These are phyloP conservation scores for Sporobolomyces phaffii DNA, from an alignment of 768 basidiomycete genomes.

Conservation along the genomic window DNA sequence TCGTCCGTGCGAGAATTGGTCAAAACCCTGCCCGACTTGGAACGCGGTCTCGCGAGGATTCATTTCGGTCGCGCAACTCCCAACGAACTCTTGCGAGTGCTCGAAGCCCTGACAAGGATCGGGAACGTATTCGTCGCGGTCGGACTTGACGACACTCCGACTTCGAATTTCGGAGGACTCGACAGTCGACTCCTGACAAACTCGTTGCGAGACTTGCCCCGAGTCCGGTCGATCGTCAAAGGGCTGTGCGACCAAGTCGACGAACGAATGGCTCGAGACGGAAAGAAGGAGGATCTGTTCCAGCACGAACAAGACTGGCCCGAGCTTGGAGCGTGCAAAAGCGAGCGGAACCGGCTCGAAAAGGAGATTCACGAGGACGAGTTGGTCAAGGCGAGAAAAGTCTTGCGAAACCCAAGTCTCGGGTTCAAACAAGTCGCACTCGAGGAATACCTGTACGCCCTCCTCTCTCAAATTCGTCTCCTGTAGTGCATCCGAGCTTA, in stretches of 20 bases:
- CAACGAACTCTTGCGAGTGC: conserved; percentile 66
- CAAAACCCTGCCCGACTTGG: conserved; percentile 32
- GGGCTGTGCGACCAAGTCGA: conserved; percentile 57
- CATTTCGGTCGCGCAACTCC: conserved; percentile 81
- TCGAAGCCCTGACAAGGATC: conserved; percentile 69
- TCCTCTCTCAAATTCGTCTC: no score
- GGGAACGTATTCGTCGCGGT: conserved; percentile 54
- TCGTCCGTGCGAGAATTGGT: conserved; percentile 50
- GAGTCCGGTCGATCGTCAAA: conserved; percentile 55
- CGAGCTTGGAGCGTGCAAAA: conserved; percentile 46
- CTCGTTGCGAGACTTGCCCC: conserved; percentile 64
- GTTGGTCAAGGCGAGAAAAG: conserved; percentile 59
- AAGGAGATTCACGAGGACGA: conserved; percentile 63
- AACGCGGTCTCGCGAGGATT: conserved; percentile 67
- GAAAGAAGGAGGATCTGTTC: conserved; percentile 69
- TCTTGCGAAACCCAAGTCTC: conserved; percentile 65
- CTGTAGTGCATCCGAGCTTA: no score
- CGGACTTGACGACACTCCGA: conserved; percentile 3
- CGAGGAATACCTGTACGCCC: conserved; percentile 63
- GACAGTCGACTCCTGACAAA: conserved; percentile 50
- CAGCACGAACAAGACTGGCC: conserved; percentile 54
- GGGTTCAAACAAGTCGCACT: conserved; percentile 62
- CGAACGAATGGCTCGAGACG: conserved; percentile 59
- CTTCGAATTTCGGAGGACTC: conserved; percentile 49
- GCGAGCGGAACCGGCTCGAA: conserved; percentile 63